Conservation (phyloP, 805 yeast species). For the Yarrowia phangngaensis region DNA sequence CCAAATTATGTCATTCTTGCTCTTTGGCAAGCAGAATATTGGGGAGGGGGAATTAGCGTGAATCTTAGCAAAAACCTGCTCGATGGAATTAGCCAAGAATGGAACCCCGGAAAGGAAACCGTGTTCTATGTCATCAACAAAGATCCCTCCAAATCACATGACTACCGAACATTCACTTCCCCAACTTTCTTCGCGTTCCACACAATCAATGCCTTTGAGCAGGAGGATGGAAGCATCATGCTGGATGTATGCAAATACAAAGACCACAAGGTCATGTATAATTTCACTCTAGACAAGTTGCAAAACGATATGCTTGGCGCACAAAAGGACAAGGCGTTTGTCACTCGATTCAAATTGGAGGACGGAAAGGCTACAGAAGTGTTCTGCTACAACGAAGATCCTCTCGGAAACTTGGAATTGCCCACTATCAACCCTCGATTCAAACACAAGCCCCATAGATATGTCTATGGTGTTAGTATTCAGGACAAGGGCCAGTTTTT, state of each 20-base stretch:
- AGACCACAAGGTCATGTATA: conserved; percentile 3
- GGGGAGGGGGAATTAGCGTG: conserved; percentile 9
- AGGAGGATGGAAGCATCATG: not conserved
- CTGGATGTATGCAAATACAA: conserved; percentile 11
- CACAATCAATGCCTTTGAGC: conserved; percentile 17
- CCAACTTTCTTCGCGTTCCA: conserved; percentile 18
- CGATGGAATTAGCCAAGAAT: not conserved
- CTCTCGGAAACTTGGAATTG: conserved; percentile 8
- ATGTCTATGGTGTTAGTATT: conserved; percentile 17
- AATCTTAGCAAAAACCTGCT: conserved; percentile 4
- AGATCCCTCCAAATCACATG: not conserved
- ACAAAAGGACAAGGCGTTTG: conserved; percentile 12
- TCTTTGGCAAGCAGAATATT: conserved; percentile 23
- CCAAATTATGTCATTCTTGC: not conserved
- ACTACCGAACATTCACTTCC: not conserved
- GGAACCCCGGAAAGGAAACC: not conserved
- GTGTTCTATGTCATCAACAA: conserved; percentile 6
- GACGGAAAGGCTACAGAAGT: not conserved
- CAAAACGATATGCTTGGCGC: not conserved
- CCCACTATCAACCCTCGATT: conserved; percentile 11
- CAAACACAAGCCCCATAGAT: not conserved
- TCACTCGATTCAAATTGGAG: not conserved
- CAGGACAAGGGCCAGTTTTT: conserved; percentile 11
- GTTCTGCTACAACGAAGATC: not conserved
- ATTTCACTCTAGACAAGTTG: conserved; percentile 13